Evolutionary conservation across 164 flowering plant species (phyloP), one percentile per base, ranked within the genome.

Genomic region (Macadamia integrifolia): DNA sequence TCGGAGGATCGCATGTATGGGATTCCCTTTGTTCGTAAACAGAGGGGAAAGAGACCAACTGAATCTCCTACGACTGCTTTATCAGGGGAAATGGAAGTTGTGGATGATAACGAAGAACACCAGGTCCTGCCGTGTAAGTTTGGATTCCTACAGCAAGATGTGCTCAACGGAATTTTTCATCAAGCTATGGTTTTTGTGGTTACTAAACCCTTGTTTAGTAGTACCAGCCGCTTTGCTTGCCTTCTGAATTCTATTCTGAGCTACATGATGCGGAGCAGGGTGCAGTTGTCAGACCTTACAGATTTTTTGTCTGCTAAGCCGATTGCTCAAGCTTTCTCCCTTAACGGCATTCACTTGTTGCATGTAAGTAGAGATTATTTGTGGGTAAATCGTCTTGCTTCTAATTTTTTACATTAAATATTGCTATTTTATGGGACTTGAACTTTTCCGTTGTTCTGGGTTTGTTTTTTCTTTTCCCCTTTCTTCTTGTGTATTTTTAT

Each of bases 341-440:
- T 68, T 0, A 48, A 66, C 40, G 97, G 97, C 49, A 69, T 91
- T 52, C 88, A 50, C 52, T 85, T 88, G 59, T 67, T 75, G 67
- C 74, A 60, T 83, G 93, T 90, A 70, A 59, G 83, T 64, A 1
- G 12, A 43, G 53, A 7, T 56, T 9, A 23, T 62, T 60, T n/a
- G 6, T 14, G 23, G 35, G 7, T 1, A 65, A 43, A 1, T 56
- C 61, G 18, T 56, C 28, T 28, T 14, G 17, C 17, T 13, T 1
- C 14, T n/a, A 53, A 17, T 53, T 53, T 23, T 53, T 53, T 1
- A 1, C 50, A 46, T 46, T 11, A 11, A n/a, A n/a, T 53, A 1
- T 53, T 53, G 15, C 57, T 53, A 17, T 52, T 52, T 14, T 53
- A 14, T 53, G n/a, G 3, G 57, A 14, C 15, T 17, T 17, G n/a